Evolutionary conservation across 208 protist genomes (phyloP), one percentile per base, ranked within the genome.

Genomic region (Leishmania gerbilli): DNA sequence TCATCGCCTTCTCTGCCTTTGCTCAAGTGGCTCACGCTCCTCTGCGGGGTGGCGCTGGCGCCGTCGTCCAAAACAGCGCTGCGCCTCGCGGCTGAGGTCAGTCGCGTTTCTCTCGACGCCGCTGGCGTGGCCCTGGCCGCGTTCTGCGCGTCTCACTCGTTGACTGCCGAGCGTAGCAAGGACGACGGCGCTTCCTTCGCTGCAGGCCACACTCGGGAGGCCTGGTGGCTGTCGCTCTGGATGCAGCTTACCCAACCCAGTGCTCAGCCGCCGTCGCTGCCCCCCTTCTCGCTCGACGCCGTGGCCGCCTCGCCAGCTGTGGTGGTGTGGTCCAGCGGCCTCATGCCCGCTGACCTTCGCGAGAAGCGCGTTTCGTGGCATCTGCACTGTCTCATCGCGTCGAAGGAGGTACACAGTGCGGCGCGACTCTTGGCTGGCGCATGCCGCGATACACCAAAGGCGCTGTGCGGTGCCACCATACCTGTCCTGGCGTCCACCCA

Each of bases 281-380:
- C 78, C 21, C 77, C 77, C 27, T 71, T 84, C 24, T 42, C 55
- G 5, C 55, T 85, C n/a, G n/a, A 67, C 53, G 64, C 65, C 3
- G 75, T 64, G 17, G 3, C 68, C 15, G 31, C n/a, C 47, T n/a
- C 78, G 13, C 56, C 55, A 27, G 75, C 60, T 9, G 77, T 71
- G 40, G 27, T 5, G 8, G 37, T 13, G 45, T 81, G 55, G 71
- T 64, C 85, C 11, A 71, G 27, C 21, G 81, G 77, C 47, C 67
- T 80, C 55, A 21, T 47, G 42, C 40, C 78, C 13, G 67, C 74
- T 5, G 42, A 37, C n/a, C 62, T 85, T 68, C 74, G 65, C 6
- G 77, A 86, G 40, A 76, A 47, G n/a, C 90, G 87, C 49, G 72
- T 89, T 3, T 89, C 87, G 62, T 85, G 87, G 84, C 88, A 89